A percentile compares a stretch with the other conserved stretches of the same genome.
Evolutionary conservation across 192 early-diverging fungal genomes (phyloP).

Genomic region (Coemansia sp.): DNA sequence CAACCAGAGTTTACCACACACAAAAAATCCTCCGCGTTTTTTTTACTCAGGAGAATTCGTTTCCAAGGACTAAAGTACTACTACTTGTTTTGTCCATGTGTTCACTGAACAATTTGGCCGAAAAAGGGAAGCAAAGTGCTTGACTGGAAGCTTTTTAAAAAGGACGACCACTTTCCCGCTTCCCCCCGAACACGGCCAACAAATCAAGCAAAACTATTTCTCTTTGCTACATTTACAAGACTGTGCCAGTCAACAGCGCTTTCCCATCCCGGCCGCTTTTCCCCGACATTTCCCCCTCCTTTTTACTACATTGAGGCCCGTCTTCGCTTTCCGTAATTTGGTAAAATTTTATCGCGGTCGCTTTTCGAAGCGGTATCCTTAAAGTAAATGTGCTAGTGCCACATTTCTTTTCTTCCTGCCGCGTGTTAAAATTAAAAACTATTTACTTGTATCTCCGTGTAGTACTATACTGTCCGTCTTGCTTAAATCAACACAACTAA

Average conservation of each 20-base stretch:
- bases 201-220: neutral
- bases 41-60: neutral
- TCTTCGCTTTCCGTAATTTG: too few relatives aligned
- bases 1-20: neutral
- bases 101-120: neutral
- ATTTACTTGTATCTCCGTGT: too few relatives aligned
- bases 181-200: neutral
- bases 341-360: too few relatives aligned
- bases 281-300: neutral
- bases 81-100: neutral
- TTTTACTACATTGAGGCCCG: too few relatives aligned
- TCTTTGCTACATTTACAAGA: neutral
- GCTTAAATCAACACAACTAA: too few relatives aligned
- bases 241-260: neutral
- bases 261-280: too few relatives aligned
- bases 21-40: neutral
- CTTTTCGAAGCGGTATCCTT: constrained; percentile 8
- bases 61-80: too few relatives aligned
- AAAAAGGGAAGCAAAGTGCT: neutral
- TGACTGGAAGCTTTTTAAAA: neutral
- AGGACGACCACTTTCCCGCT: too few relatives aligned
- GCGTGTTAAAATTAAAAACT: too few relatives aligned
- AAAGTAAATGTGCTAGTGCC: too few relatives aligned
- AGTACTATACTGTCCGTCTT: neutral
- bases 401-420: too few relatives aligned